Percentiles rank a stretch among this genome's conserved stretches.
phyloP scores from a whole-genome alignment of 1,139 yeast genomes.

The Saccharomyces hybrid region DNA sequence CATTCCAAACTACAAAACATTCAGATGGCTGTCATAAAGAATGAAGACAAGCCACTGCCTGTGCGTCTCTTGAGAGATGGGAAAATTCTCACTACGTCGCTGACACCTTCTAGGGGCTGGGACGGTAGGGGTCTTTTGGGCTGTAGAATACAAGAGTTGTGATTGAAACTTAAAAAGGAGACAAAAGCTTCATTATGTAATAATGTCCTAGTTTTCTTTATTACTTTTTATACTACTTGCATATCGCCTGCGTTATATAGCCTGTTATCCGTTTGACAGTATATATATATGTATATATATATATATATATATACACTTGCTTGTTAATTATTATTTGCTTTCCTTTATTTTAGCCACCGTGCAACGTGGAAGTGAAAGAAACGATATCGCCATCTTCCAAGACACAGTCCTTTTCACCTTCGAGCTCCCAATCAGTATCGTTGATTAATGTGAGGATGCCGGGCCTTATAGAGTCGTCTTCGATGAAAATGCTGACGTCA shows the following conservation, averaged over 20 bases:
- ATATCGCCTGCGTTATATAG: neutral
- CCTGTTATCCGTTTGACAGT: neutral
- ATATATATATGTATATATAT: neutral
- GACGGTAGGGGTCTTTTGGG: constrained; percentile 68
- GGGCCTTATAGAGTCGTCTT: constrained; percentile 74
- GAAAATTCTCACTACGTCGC: constrained; percentile 12
- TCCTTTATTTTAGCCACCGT: constrained; percentile 60
- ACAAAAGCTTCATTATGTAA: neutral
- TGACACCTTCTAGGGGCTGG: constrained; percentile 57
- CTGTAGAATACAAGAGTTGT: constrained; percentile 33
- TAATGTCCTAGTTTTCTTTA: neutral
- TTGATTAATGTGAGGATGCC: constrained; percentile 87
- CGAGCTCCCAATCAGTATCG: constrained; percentile 96
- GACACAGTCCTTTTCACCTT: constrained; percentile 75
- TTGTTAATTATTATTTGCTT: neutral
- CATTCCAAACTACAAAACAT: constrained; percentile 37
- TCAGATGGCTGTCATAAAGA: constrained; percentile 14
- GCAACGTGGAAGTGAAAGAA: constrained; percentile 86
- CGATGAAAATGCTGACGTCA: constrained; percentile 69
- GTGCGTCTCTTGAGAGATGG: constrained; percentile 17
- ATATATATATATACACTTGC: neutral
- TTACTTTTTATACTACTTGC: neutral
- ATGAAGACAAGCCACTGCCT: constrained; percentile 15
- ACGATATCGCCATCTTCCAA: constrained; percentile 70
- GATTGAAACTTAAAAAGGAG: neutral